Evolutionary conservation across 2,329 filamentous ascomycete species (phyloP).

Genomic region (Sclerotinia trifoliorum): DNA sequence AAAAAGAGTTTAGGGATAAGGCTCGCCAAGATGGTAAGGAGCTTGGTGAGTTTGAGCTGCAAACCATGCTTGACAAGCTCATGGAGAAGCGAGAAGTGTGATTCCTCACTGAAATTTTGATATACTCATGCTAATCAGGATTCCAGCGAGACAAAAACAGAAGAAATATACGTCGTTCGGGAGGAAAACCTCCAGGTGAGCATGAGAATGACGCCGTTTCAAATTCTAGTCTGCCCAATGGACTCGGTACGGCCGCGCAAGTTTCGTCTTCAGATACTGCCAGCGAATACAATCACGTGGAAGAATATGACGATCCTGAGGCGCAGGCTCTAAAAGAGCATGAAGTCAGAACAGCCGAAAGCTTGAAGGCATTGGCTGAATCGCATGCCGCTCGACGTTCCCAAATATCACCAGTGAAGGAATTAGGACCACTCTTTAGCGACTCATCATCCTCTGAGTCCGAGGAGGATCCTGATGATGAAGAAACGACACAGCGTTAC

Average conservation of each 20-base stretch:
- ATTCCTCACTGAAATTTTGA: neutral
- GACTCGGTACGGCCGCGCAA: neutral
- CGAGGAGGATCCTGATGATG: slow-evolving; percentile 30
- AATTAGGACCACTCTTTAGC: neutral
- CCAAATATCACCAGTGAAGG: neutral
- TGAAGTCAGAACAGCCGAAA: neutral
- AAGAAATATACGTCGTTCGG: slow-evolving; percentile 3
- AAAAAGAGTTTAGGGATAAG: neutral
- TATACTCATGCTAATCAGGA: slow-evolving; percentile 1
- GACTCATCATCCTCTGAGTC: slow-evolving; percentile 21
- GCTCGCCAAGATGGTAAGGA: slow-evolving; percentile 11
- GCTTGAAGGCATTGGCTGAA: neutral
- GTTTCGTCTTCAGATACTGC: neutral
- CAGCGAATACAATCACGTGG: neutral
- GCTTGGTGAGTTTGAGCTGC: slow-evolving; percentile 1
- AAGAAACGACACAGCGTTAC: neutral
- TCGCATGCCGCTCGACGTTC: neutral
- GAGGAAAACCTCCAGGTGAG: neutral
- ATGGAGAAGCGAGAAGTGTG: slow-evolving; percentile 25
- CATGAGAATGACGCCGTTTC: neutral
- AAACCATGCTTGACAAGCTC: slow-evolving; percentile 4
- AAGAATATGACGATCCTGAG: neutral
- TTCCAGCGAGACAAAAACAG: neutral
- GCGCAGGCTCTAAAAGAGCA: neutral
- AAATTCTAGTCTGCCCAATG: neutral